Percentiles rank a stretch among this genome's conserved stretches.
phyloP scores from a whole-genome alignment of 164 flowering plant species.

The Akebia trifoliata region DNA sequence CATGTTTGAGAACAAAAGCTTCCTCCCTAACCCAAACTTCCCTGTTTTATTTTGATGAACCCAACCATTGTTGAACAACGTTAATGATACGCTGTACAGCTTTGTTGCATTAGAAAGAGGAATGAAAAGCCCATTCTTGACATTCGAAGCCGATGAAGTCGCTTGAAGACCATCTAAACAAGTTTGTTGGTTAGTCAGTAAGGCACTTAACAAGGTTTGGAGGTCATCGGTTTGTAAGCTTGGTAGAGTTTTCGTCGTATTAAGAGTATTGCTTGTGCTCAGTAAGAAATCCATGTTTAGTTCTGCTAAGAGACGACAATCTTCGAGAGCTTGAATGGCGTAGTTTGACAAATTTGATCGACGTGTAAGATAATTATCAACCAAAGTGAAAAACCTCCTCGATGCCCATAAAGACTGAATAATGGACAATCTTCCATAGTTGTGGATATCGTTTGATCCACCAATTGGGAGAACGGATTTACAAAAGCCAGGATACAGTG shows the following conservation, averaged over 20 bases:
- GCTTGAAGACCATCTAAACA: slow-evolving; percentile 30
- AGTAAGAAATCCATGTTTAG: slow-evolving; percentile 16
- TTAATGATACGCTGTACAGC: slow-evolving; percentile 12
- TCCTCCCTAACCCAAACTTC: slow-evolving; percentile 2
- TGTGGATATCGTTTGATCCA: not conserved
- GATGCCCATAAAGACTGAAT: slow-evolving; percentile 5
- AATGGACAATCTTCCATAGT: slow-evolving; percentile 11
- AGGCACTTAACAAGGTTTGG: slow-evolving; percentile 31
- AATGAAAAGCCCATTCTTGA: slow-evolving; percentile 3
- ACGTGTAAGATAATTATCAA: slow-evolving; percentile 7
- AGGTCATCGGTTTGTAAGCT: slow-evolving; percentile 16
- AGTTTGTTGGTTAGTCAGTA: slow-evolving; percentile 32
- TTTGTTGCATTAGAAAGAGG: slow-evolving; percentile 7
- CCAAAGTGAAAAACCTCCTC: slow-evolving; percentile 5
- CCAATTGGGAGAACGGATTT: slow-evolving; percentile 9
- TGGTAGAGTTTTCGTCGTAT: not conserved
- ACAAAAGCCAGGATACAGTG: slow-evolving; percentile 13
- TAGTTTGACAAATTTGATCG: not conserved
- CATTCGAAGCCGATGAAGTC: slow-evolving; percentile 12
- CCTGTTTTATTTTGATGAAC: slow-evolving; percentile 9
- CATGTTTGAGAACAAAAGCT: slow-evolving; percentile 14
- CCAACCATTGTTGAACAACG: slow-evolving; percentile 21
- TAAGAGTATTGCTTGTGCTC: not conserved
- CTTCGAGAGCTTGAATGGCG: slow-evolving; percentile 11
- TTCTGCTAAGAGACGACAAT: slow-evolving; percentile 15